Base-by-base conservation (phyloP, 2,329 filamentous ascomycete species). In the Colletotrichum lentis region DNA sequence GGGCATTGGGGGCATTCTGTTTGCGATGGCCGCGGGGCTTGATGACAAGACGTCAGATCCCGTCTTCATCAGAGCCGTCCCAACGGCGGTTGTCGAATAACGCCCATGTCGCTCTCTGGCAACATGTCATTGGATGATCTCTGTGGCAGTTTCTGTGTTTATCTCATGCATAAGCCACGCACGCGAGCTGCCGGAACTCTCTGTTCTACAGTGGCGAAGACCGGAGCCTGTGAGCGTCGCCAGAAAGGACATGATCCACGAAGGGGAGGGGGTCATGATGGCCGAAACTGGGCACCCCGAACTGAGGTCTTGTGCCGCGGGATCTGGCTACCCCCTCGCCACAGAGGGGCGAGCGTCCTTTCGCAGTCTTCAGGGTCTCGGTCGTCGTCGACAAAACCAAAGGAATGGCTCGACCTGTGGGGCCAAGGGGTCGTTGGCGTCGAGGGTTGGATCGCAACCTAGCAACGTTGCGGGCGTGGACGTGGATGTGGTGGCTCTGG, bases 381-480 rank as follows among this genome's bases (percentile, higher is more conserved):
- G n/a, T 16, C 31, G 12, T 39, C 10, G 8, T 41, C 27, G 31
- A 55, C 16, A 5, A 20, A 12, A 5, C n/a, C 54, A 44, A 24
- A 11, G 10, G 12, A 43, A 37, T 12, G 18, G 41, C 22, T 18
- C 24, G 22, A 39, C n/a, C 14, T 62, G 47, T 52, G 22, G 27
- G 44, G 52, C 24, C 22, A 43, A 44, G 12, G 27, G 47, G 20
- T 58, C n/a, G 37, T 67, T 27, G 43, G 20, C 20, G 52, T 67
- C 27, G n/a, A 16, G 8, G 43, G n/a, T 61, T 62, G 50, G 14
- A 11, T 44, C 27, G 37, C 16, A 44, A 44, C 4, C 10, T n/a
- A 24, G 49, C 24, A 52, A 52, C 35, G 27, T 18, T 49, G 22
- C 18, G n/a, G 46, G 7, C 24, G 22, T 2, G 59, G 41, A 31